phyloP scores from a whole-genome alignment of 2,329 filamentous ascomycete genomes.

The Coleophoma crateriformis region DNA sequence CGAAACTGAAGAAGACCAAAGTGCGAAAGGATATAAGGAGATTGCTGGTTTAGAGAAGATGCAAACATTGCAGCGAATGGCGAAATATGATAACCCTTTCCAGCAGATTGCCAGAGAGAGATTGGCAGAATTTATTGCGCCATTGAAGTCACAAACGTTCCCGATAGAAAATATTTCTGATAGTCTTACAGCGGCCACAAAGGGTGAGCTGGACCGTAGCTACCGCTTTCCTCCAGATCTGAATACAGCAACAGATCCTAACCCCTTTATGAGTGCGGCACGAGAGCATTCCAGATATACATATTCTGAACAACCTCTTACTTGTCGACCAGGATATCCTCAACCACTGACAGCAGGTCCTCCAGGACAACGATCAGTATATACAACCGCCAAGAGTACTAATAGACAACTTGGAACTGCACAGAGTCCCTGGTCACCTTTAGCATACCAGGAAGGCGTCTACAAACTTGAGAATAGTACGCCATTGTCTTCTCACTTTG shows the following conservation, averaged over 20 bases:
- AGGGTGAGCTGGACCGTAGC: constrained; percentile 13
- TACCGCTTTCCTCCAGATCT: constrained; percentile 20
- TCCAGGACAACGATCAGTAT: constrained; percentile 20
- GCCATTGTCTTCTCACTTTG: background rate
- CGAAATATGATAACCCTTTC: constrained; percentile 23
- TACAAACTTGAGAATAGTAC: too few species aligned
- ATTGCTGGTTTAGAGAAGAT: constrained; percentile 22
- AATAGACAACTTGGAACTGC: background rate
- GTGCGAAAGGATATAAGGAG: background rate
- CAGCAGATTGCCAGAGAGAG: constrained; percentile 15
- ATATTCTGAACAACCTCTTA: constrained; percentile 2
- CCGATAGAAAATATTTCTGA: background rate
- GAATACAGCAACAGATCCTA: constrained; percentile 5
- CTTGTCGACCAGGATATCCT: constrained; percentile 18
- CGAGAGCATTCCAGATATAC: background rate
- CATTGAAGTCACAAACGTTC: background rate
- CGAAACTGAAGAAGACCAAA: constrained; percentile 3
- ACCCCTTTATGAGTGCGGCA: constrained; percentile 14
- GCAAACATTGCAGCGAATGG: constrained; percentile 24
- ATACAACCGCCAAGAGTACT: constrained; percentile 9
- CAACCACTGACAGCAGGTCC: constrained; percentile 28
- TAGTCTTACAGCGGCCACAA: background rate
- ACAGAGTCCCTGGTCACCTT: constrained; percentile 5
- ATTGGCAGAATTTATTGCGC: constrained; percentile 18
- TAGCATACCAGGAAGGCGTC: background rate